These are phyloP conservation scores for Ceriops decandra DNA, from an alignment of 345 rosid species.

Conservation along the genomic window DNA sequence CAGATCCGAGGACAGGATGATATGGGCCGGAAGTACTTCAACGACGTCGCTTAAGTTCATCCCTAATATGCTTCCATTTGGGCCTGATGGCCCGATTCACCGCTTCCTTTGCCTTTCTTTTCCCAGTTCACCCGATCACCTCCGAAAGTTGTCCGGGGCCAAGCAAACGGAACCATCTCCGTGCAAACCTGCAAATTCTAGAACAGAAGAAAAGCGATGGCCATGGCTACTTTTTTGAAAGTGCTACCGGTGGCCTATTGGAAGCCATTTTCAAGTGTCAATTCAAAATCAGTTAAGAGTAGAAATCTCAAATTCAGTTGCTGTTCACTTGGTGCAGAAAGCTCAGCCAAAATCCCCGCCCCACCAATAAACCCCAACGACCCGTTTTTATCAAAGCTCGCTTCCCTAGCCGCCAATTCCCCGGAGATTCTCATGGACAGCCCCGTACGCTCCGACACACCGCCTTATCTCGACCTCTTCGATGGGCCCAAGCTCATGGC, in stretches of 20 bases:
- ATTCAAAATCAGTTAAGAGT: slow-evolving; percentile 25
- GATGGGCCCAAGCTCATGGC: slow-evolving; percentile 79
- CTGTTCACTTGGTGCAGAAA: slow-evolving; percentile 34
- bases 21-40: no score
- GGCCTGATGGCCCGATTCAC: no score
- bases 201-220: not conserved
- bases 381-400: slow-evolving; percentile 60
- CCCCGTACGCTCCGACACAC: slow-evolving; percentile 44
- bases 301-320: slow-evolving; percentile 31
- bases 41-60: no score
- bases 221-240: slow-evolving; percentile 55
- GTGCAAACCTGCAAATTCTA: no score
- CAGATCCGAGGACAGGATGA: no score
- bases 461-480: slow-evolving; percentile 70
- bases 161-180: no score
- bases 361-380: slow-evolving; percentile 77
- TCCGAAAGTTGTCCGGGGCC: no score
- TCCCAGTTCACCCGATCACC: no score
- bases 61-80: no score
- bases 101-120: no score
- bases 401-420: slow-evolving; percentile 54
- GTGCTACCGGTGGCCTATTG: slow-evolving; percentile 26
- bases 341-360: slow-evolving; percentile 54
- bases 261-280: no score
- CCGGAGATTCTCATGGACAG: slow-evolving; percentile 52